Evolutionary conservation across 345 rosid species (phyloP), one percentile per base, ranked within the genome.

Genomic region (Passiflora organensis): DNA sequence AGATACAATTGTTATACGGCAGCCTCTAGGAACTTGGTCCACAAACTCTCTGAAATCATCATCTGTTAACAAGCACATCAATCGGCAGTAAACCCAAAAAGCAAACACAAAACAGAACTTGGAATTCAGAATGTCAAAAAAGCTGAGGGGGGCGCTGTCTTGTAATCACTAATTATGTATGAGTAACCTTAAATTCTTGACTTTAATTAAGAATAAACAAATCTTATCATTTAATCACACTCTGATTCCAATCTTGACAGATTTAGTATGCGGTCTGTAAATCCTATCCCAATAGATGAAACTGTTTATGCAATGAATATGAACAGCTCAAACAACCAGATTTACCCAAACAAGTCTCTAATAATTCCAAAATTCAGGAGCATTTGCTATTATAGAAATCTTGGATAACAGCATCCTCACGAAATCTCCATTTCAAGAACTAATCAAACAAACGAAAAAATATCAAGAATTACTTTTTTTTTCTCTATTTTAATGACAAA

Each of bases 1-100:
- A 13, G 96, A 86, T 32, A 91, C 89, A 50, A 91, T 66, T 21
- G 96, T 88, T 42, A 91, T 55, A 50, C 61, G 63, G 54, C 83
- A 78, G 23, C 87, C 95, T 32, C 66, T 61, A 2, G 89, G 96
- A 16, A 84, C 75, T 56, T 69, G 67, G 52, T 91, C 85, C 66
- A 91, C 96, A 46, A 81, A 70, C 4, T 81, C 96, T 73, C 89
- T 82, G 78, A 91, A 86, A 64, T 88, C 96, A 52, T 88, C 99
- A 72, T 93, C 96, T 91, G 85, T 45, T 34, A 48, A 68, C 20
- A 55, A 45, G 53, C 18, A 54, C 12, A 48, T 53, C 24, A 48
- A 48, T 2, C 10, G 6, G 37, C 18, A 32, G 53, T 66, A 5
- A 66, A 55, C 19, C 10, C 32, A 51, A 22, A 2, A 28, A 28